Percentiles rank a stretch among this genome's conserved stretches.
Evolutionary conservation across 1,284 basidiomycete species (phyloP).

Genomic region (Hypsizygus ulmarius): DNA sequence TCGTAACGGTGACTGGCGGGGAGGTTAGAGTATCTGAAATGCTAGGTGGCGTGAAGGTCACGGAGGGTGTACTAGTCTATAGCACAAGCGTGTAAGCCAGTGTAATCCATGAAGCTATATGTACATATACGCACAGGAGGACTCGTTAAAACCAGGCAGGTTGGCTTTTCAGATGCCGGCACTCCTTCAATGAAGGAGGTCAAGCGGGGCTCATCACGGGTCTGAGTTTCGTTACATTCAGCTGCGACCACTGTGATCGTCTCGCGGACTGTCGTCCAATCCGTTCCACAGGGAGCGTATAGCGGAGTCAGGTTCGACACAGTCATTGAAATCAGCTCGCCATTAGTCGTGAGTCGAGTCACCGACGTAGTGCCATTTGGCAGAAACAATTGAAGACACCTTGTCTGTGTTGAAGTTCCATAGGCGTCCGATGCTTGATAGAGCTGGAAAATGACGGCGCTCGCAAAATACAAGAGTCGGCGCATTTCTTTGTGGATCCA

Average conservation of each 20-base stretch:
- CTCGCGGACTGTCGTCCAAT: constrained; percentile 19
- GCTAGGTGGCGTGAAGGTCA: no score
- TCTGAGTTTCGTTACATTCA: constrained; percentile 23
- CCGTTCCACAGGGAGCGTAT: constrained; percentile 21
- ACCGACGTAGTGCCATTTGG: constrained; percentile 16
- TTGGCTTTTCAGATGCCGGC: neutral
- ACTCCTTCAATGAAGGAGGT: constrained; percentile 13
- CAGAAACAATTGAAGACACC: constrained; percentile 24
- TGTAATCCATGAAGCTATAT: neutral
- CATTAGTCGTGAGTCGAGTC: constrained; percentile 9
- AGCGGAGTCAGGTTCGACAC: constrained; percentile 17
- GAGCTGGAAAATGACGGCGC: neutral
- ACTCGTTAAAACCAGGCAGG: constrained; percentile 2
- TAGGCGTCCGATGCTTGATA: neutral
- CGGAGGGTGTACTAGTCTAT: neutral
- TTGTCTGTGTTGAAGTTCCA: neutral
- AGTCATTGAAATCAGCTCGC: constrained; percentile 10
- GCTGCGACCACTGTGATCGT: constrained; percentile 19
- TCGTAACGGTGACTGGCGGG: no score
- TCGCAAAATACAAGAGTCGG: neutral
- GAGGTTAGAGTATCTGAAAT: no score
- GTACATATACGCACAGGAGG: neutral
- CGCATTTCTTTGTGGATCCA: neutral
- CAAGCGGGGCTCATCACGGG: constrained; percentile 21
- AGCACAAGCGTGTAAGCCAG: neutral